phyloP scores from a whole-genome alignment of 805 yeast genomes.

The Barnettozyma wickerhamii region DNA sequence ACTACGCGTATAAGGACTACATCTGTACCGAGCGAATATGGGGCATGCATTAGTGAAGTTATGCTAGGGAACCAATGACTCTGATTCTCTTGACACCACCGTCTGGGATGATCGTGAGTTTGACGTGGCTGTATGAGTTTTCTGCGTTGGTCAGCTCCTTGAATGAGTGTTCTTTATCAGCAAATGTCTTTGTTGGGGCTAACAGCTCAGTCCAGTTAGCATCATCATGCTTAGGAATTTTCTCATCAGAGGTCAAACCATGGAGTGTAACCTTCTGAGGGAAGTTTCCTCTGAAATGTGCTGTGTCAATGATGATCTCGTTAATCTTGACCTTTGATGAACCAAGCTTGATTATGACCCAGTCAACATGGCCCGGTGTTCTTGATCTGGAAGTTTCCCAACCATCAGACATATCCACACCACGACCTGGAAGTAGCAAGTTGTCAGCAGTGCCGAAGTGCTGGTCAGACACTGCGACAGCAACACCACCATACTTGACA shows the following conservation, averaged over 20 bases:
- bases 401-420: constrained; percentile 95
- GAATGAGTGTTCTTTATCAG: constrained; percentile 75
- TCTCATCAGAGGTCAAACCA: constrained; percentile 40
- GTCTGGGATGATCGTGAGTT: constrained; percentile 84
- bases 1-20: neutral
- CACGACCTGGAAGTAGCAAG: constrained; percentile 87
- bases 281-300: constrained; percentile 91
- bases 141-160: constrained; percentile 24
- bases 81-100: constrained; percentile 94
- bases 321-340: constrained; percentile 53
- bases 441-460: constrained; percentile 94
- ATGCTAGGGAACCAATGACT: constrained; percentile 54
- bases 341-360: constrained; percentile 85
- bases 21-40: neutral
- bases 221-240: constrained; percentile 38
- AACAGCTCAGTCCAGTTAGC: constrained; percentile 63
- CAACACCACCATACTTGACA: constrained; percentile 86
- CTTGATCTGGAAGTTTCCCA: constrained; percentile 97
- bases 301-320: constrained; percentile 77
- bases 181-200: constrained; percentile 66
- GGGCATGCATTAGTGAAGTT: neutral
- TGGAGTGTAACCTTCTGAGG: constrained; percentile 78
- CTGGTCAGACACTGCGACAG: constrained; percentile 79
- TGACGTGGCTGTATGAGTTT: constrained; percentile 58
- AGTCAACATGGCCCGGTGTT: constrained; percentile 78